Base-by-base conservation (phyloP, 305 asterid species). In the Solanum hybrid region DNA sequence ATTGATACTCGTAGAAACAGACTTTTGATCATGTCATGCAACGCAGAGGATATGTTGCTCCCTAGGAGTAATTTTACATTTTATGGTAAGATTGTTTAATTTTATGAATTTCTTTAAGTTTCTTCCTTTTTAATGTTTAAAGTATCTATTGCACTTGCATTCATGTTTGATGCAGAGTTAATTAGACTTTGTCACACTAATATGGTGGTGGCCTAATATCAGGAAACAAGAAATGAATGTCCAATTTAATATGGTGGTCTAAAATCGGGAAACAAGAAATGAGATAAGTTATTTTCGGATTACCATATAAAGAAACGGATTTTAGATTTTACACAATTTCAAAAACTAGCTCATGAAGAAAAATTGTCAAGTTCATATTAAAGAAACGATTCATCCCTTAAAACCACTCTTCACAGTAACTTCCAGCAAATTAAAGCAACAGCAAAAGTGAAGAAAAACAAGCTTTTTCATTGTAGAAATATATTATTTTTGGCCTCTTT, bases 41-140 rank as follows among this genome's bases (percentile, higher is more conserved):
- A 97, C 87, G 97, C 99, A 6, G 99, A 97, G 89, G 99, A 97
- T 20, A 97, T 97, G 98, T 81, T 96, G 78, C 97, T 97, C 15
- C 98, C 99, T 41, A 95, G 97, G 31, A 95, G 98, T 89, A 92
- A 93, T 89, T 97, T 97, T 89, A 95, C 98, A n/a, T 95, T 97
- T 85, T 95, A 93, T 79, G 98, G 98, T 96, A 45, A 26, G 41
- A 7, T 70, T 72, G 15, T 68, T 80, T 73, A 73, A 73, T 73
- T 73, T 61, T 65, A 89, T 68, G 33, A 87, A 65, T 1, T 68
- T 73, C 77, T 57, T 33, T 7, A 2, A 6, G 8, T 83, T 75
- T 75, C 77, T 70, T 70, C 77, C 37, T n/a, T 87, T 24, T 70
- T n/a, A 8, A 34, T 34, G 34, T 12, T 65, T 68, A 3, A 81